Base-by-base conservation (phyloP, 2,329 filamentous ascomycete species). In the Clonostachys byssicola region DNA sequence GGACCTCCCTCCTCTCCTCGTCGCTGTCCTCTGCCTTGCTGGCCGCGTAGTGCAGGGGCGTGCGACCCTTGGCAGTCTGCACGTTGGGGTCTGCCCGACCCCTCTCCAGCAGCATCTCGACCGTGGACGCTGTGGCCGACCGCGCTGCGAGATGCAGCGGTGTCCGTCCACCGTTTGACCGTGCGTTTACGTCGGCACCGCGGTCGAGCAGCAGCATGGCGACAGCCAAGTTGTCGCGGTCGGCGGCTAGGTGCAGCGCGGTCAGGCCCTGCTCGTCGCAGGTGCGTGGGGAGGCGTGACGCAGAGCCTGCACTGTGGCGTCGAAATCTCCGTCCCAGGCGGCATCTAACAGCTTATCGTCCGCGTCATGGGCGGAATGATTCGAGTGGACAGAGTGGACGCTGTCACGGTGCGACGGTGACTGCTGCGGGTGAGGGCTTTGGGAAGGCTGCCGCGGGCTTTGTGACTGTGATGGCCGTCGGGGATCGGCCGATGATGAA, bases 301-400 rank as follows among this genome's bases (percentile, higher is more conserved):
- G 51, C 14, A 65, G 54, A 2, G 60, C 59, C 1, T 52, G 49
- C 7, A 46, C 51, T 4, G 59, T 58, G 14, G 50, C 52, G 33
- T 58, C 50, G 9, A 64, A 49, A 17, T 65, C 54, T 3, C 62
- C 62, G 33, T 59, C 59, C 62, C 61, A 69, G 48, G 64, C 60
- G 0, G 60, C 62, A 36, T 64, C 61, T 1, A 65, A 54, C 4
- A 65, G 51, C 0, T 9, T 30, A 5, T 30, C 23, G 23, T 30
- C 23, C 23, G 50, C 23, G 0, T 64, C 61, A 43, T 56, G 49
- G 0, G 54, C 50, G 14, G 54, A 50, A 5, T 57, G 47, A 5
- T 48, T 47, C 4, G 42, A 45, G 7, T 38, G 30, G 48, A 39
- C 35, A 34, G 42, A 45, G 5, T 38, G 30, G 48, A 39, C 40